Percentiles rank a stretch among this genome's conserved stretches.
Evolutionary conservation across 2,329 filamentous ascomycete species (phyloP).

Genomic region (Diaporthe longicolla): DNA sequence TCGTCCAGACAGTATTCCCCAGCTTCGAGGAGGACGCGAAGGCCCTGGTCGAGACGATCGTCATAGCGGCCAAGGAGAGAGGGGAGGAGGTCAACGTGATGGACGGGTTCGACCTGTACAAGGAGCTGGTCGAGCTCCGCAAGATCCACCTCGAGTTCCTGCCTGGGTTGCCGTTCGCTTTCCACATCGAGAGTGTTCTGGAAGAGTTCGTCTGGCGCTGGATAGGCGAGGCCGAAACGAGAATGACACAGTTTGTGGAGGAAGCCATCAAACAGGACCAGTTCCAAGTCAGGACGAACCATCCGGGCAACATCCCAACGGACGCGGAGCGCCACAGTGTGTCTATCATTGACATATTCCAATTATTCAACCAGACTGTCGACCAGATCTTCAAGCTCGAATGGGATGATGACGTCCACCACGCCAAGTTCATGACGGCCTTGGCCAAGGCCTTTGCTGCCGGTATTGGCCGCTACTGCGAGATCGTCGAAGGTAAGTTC

Average conservation of each 20-base stretch:
- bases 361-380: slow-evolving; percentile 91
- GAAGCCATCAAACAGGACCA: slow-evolving; percentile 91
- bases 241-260: slow-evolving; percentile 87
- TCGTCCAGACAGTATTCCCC: slow-evolving; percentile 88
- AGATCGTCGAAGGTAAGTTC: slow-evolving; percentile 88
- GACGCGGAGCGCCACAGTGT: slow-evolving; percentile 93
- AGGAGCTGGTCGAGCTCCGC: slow-evolving; percentile 87
- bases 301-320: slow-evolving; percentile 72
- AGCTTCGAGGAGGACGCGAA: slow-evolving; percentile 91
- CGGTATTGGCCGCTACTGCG: slow-evolving; percentile 90
- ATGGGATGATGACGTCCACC: slow-evolving; percentile 94
- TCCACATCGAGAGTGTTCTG: slow-evolving; percentile 87
- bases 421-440: slow-evolving; percentile 97
- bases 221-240: slow-evolving; percentile 85
- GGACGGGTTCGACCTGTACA: slow-evolving; percentile 95
- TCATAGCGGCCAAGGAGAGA: slow-evolving; percentile 78
- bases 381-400: slow-evolving; percentile 88
- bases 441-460: slow-evolving; percentile 86
- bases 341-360: slow-evolving; percentile 93
- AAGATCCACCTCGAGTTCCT: slow-evolving; percentile 83
- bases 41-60: slow-evolving; percentile 85
- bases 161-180: slow-evolving; percentile 82
- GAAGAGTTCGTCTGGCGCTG: slow-evolving; percentile 97
- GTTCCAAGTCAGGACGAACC: slow-evolving; percentile 81
- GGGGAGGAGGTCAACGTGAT: slow-evolving; percentile 85